Percentiles rank a stretch among this genome's conserved stretches.
phyloP scores from a whole-genome alignment of 371 early-diverging fungal species.

The Actinomucor elegans region DNA sequence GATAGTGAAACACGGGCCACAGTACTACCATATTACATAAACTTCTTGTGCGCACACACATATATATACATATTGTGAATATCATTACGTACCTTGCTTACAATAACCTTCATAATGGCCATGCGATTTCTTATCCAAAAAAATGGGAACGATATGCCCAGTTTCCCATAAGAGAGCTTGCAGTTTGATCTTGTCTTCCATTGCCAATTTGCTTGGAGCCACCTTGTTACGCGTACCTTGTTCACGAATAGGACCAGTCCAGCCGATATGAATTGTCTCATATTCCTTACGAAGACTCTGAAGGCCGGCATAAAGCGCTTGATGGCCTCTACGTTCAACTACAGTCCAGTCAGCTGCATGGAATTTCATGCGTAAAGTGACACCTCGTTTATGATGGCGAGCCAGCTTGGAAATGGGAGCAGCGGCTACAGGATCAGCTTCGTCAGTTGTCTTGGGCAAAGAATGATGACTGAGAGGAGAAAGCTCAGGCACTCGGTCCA shows the following conservation, averaged over 20 bases:
- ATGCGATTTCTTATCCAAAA: slow-evolving; percentile 66
- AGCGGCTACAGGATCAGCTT: slow-evolving; percentile 22
- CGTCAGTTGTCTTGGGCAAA: neutral
- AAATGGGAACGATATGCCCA: slow-evolving; percentile 69
- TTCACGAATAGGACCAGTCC: slow-evolving; percentile 57
- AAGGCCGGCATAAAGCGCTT: slow-evolving; percentile 72
- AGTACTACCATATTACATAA: slow-evolving; percentile 37
- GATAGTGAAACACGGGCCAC: slow-evolving; percentile 98
- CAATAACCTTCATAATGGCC: slow-evolving; percentile 87
- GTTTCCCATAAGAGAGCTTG: slow-evolving; percentile 47
- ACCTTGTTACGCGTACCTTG: slow-evolving; percentile 42
- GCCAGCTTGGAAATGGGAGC: slow-evolving; percentile 33
- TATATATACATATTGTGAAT: too few species aligned
- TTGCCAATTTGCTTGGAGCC: slow-evolving; percentile 43
- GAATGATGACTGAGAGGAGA: neutral
- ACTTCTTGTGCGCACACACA: too few species aligned
- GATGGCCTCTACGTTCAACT: slow-evolving; percentile 61
- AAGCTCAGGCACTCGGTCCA: slow-evolving; percentile 9
- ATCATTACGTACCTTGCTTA: slow-evolving; percentile 75
- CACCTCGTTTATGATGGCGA: slow-evolving; percentile 25
- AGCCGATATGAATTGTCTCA: slow-evolving; percentile 66
- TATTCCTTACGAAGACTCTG: slow-evolving; percentile 45
- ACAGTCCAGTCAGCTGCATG: slow-evolving; percentile 38
- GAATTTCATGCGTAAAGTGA: slow-evolving; percentile 24
- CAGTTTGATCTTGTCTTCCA: slow-evolving; percentile 39